Percentiles rank a stretch among this genome's conserved stretches.
These are phyloP conservation scores for Sordariomycetes sp. DNA, from an alignment of 2,329 filamentous ascomycete species.

Conservation along the genomic window DNA sequence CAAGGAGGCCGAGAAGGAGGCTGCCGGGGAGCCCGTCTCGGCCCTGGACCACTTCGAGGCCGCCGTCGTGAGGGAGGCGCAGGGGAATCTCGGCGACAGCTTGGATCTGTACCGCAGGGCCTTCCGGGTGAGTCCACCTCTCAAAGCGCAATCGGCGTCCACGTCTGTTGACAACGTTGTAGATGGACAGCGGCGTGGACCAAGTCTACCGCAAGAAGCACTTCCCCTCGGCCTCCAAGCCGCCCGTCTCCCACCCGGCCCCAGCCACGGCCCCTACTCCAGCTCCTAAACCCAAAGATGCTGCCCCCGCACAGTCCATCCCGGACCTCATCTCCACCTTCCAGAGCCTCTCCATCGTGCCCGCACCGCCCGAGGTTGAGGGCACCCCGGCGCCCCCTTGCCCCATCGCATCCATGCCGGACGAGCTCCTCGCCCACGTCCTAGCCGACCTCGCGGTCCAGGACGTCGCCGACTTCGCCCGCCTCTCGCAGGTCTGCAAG, in stretches of 20 bases:
- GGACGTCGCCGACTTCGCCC: constrained; percentile 69
- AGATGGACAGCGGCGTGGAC: constrained; percentile 81
- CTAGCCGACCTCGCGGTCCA: constrained; percentile 58
- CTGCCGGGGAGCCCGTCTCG: constrained; percentile 44
- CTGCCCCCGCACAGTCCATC: constrained; percentile 31
- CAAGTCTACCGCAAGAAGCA: constrained; percentile 84
- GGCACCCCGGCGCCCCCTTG: constrained; percentile 66
- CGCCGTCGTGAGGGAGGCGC: constrained; percentile 78
- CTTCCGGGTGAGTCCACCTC: constrained; percentile 54
- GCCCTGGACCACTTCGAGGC: constrained; percentile 89
- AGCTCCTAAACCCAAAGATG: constrained; percentile 9
- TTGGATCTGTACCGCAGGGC: constrained; percentile 80
- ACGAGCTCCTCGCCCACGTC: constrained; percentile 77
- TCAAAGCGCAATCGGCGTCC: background rate
- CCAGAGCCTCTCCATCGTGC: constrained; percentile 56
- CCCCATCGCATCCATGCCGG: constrained; percentile 65
- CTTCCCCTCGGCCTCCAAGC: constrained; percentile 44
- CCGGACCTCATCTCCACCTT: constrained; percentile 70
- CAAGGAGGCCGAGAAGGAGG: constrained; percentile 3
- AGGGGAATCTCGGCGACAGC: constrained; percentile 82
- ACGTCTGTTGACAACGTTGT: background rate
- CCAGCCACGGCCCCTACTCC: constrained; percentile 14
- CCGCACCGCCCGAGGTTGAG: constrained; percentile 58
- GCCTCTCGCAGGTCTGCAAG: constrained; percentile 74
- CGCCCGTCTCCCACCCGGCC: constrained; percentile 10